Evolutionary conservation across 2,329 filamentous ascomycete genomes (phyloP).

Genomic region (Aspergillus spinulosporus): DNA sequence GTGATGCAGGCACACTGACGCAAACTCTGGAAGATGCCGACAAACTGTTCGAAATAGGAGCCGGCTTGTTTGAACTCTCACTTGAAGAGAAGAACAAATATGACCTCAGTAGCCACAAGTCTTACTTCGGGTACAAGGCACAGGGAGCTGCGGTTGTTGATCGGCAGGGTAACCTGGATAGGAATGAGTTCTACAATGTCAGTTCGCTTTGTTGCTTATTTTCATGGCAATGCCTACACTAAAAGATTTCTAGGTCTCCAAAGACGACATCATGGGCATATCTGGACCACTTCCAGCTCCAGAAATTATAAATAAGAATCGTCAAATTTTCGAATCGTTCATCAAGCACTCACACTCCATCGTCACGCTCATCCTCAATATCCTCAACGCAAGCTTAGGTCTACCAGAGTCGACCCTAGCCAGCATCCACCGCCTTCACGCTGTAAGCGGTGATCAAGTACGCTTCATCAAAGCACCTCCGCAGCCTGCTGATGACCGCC

Average conservation of each 20-base stretch:
- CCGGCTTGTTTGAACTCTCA: conserved; percentile 50
- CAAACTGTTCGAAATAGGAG: conserved; percentile 48
- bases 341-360: conserved; percentile 49
- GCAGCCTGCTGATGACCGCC: conserved; percentile 45
- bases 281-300: conserved; percentile 45
- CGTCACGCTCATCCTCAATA: conserved; percentile 46
- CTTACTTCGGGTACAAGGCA: conserved; percentile 57
- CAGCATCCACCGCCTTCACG: conserved; percentile 48
- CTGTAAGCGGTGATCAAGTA: conserved; percentile 54
- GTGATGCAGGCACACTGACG: conserved; percentile 38
- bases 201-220: neutral
- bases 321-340: conserved; percentile 44
- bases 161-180: conserved; percentile 49
- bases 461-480: conserved; percentile 54
- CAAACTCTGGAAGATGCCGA: conserved; percentile 47
- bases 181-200: conserved; percentile 60
- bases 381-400: conserved; percentile 48
- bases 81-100: conserved; percentile 55
- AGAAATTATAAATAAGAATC: conserved; percentile 39
- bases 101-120: conserved; percentile 52
- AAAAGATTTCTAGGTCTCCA: conserved; percentile 44
- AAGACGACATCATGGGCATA: conserved; percentile 53
- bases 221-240: neutral
- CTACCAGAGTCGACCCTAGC: conserved; percentile 46
- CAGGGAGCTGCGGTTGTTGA: conserved; percentile 52